Percentiles rank a stretch among this genome's conserved stretches.
Conservation (phyloP, 1,139 yeast genomes). For the Zygosaccharomyces pseudobailii region DNA sequence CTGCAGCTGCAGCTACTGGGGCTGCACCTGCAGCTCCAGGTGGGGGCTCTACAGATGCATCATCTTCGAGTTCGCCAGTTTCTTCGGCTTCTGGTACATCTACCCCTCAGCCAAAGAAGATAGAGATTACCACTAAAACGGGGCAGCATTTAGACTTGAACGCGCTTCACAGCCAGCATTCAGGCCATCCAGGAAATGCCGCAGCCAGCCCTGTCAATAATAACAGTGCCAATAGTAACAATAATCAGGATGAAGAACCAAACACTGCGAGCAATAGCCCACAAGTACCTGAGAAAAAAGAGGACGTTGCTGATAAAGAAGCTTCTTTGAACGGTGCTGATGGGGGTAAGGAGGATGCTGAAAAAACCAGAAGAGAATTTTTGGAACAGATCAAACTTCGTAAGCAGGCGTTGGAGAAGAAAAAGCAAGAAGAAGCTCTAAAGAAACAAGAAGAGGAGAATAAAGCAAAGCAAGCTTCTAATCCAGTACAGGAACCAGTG, state of each 20-base stretch:
- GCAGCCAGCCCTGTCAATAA: neutral
- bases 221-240: conserved; percentile 1
- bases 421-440: conserved; percentile 17
- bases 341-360: conserved; percentile 15
- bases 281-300: conserved; percentile 10
- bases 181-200: conserved; percentile 8
- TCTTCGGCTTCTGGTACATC: conserved; percentile 14
- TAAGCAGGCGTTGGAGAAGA: conserved; percentile 25
- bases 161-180: conserved; percentile 24
- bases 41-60: conserved; percentile 6
- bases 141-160: conserved; percentile 31
- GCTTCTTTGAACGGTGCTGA: conserved; percentile 7
- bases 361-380: conserved; percentile 20
- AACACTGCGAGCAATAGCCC: conserved; percentile 12
- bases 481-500: neutral
- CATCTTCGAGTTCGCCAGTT: conserved; percentile 11
- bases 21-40: conserved; percentile 3
- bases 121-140: conserved; percentile 34
- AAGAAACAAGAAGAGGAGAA: conserved; percentile 7
- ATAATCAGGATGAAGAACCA: conserved; percentile 6
- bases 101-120: conserved; percentile 24
- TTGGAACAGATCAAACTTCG: conserved; percentile 27
- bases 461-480: neutral
- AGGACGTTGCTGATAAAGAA: conserved; percentile 14
- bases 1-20: conserved; percentile 7